Base-by-base conservation (phyloP, 78 protist genomes). In the Dictyostelium citrinum region DNA sequence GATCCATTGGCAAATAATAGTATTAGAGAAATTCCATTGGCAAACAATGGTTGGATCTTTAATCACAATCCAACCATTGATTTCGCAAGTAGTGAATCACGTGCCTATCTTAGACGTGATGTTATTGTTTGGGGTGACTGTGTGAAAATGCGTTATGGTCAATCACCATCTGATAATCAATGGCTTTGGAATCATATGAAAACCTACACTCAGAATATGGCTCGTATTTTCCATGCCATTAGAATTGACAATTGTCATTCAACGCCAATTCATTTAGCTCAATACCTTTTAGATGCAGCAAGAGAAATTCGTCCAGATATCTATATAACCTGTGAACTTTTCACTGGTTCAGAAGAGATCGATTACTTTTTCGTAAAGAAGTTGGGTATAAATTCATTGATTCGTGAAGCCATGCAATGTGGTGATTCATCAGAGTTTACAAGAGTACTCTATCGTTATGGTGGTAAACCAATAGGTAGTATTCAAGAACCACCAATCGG, bases 111-210 rank as follows among this genome's bases (percentile, higher is more conserved):
- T 17, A 81, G 98, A 27, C 90, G 99, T 12, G 98, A 98, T 79
- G 97, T 98, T 4, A 95, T 97, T 49, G 51, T 97, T 27, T 98
- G 99, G 99, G 98, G 98, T 46, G 99, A 98, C 88, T 91, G 97
- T 90, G 97, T 98, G 16, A 98, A 98, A 49, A 80, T 98, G 39
- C 92, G 98, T 33, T 98, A 97, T 82, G 98, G 97, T 17, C 5
- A 39, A 17, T 11, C 24, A 17, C 95, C 95, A 85, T 39, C 61
- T 2, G 95, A 81, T 39, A 84, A 71, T 46, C 97, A 77, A 37
- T 82, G 90, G 97, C 90, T 98, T 37, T 98, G 99, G 99, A 76
- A 97, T 12, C 95, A 96, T 76, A 98, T 98, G 98, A 39, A 17
- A 37, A 12, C 67, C 7, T 98, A 98, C 91, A 76, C 86, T 10